These are phyloP conservation scores for Phytophthora sp. DNA, from an alignment of 352 stramenopile genomes.

Conservation along the genomic window DNA sequence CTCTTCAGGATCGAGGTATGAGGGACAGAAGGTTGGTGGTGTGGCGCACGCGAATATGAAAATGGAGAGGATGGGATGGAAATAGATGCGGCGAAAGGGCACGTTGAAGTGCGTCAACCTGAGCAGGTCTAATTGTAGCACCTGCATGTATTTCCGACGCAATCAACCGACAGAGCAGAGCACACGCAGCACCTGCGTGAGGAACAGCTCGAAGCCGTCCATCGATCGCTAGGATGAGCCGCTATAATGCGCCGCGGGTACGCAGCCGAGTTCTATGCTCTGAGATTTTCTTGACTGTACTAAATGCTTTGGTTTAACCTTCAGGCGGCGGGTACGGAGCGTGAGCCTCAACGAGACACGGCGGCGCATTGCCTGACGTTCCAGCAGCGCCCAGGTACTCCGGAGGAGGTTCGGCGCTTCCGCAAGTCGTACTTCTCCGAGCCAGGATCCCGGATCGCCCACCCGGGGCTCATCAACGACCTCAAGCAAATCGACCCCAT, in stretches of 20 bases:
- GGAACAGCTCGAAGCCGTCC: neutral
- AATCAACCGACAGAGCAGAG: slow-evolving; percentile 3
- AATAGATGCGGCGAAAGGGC: slow-evolving; percentile 33
- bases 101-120: slow-evolving; percentile 2
- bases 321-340: slow-evolving; percentile 53
- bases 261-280: neutral
- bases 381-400: slow-evolving; percentile 62
- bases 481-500: slow-evolving; percentile 65
- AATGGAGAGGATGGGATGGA: no score
- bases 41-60: neutral
- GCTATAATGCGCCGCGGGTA: slow-evolving; percentile 37
- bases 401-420: slow-evolving; percentile 75
- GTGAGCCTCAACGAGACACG: slow-evolving; percentile 47
- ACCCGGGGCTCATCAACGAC: slow-evolving; percentile 83
- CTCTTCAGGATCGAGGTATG: slow-evolving; percentile 26
- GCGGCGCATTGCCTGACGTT: slow-evolving; percentile 64
- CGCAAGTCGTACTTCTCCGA: slow-evolving; percentile 88
- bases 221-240: slow-evolving; percentile 19
- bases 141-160: slow-evolving; percentile 4
- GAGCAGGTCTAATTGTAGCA: no score
- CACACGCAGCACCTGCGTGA: neutral
- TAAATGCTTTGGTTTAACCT: neutral
- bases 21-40: neutral
- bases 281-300: neutral
- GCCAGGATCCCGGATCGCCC: slow-evolving; percentile 71